A percentile compares a stretch with the other conserved stretches of the same genome.
phyloP scores from a whole-genome alignment of 805 yeast species.

The Yarrowia sp. region DNA sequence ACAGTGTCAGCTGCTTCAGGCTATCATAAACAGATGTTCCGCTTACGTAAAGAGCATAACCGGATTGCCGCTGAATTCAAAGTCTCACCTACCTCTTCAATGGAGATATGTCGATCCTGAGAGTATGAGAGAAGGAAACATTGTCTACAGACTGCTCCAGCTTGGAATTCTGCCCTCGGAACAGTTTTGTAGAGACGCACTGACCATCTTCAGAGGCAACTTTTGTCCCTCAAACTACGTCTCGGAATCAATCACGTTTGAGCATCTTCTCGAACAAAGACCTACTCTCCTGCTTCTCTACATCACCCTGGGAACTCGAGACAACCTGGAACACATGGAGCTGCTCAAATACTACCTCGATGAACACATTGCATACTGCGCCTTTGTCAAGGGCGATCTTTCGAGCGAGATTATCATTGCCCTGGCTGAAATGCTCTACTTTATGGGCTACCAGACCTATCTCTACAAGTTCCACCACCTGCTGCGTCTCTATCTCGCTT shows the following conservation, averaged over 20 bases:
- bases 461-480: slow-evolving; percentile 32
- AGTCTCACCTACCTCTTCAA: slow-evolving; percentile 8
- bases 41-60: slow-evolving; percentile 24
- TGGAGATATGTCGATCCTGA: slow-evolving; percentile 27
- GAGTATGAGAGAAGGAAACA: slow-evolving; percentile 13
- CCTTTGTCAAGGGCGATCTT: slow-evolving; percentile 28
- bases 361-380: slow-evolving; percentile 27
- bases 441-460: slow-evolving; percentile 31
- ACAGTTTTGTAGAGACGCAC: slow-evolving; percentile 13
- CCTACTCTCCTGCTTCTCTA: slow-evolving; percentile 27
- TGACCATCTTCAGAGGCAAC: slow-evolving; percentile 13
- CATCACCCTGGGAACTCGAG: slow-evolving; percentile 17
- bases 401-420: slow-evolving; percentile 27
- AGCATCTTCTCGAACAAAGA: slow-evolving; percentile 16
- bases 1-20: slow-evolving; percentile 21
- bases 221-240: slow-evolving; percentile 20
- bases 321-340: slow-evolving; percentile 32
- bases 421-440: slow-evolving; percentile 31
- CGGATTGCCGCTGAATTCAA: slow-evolving; percentile 27
- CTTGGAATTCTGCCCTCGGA: slow-evolving; percentile 11
- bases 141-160: slow-evolving; percentile 17
- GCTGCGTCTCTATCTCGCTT: slow-evolving; percentile 18
- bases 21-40: slow-evolving; percentile 14
- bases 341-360: slow-evolving; percentile 34
- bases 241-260: slow-evolving; percentile 13